Base-by-base conservation (phyloP, 768 basidiomycete species). In the Podaxis sp. region DNA sequence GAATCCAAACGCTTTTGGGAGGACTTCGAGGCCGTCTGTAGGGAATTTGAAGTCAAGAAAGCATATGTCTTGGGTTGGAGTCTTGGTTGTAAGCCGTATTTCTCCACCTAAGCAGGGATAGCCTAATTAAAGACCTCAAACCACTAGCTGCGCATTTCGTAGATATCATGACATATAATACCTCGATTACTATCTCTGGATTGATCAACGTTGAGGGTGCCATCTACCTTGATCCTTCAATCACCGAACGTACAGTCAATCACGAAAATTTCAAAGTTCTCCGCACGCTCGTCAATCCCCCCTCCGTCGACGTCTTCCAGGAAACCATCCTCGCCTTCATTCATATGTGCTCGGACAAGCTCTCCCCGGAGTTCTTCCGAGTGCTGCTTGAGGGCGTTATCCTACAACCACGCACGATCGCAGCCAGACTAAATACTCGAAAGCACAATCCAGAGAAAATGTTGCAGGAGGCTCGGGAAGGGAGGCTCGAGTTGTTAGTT, bases 61-160 rank as follows among this genome's bases (percentile, higher is more conserved):
- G 72, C 77, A 26, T 70, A 73, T 63, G 68, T 75, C 36, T 64
- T 70, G n/a, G 78, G 73, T 61, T 79, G 77, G 76, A 74, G 61
- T 49, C 69, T 65, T 9, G 59, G 55, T 39, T 49, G 49, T 61
- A 53, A 15, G 61, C 39, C 28, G 44, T n/a, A 19, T n/a, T 36
- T 12, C 22, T 38, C 13, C 7, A 39, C 26, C 5, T 26, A 24
- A 13, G 33, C 33, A 33, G 19, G 4, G 8, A 5, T 40, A 17
- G 19, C 19, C n/a, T 19, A 24, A 19, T 11, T 11, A 38, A 19
- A 4, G 54, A 6, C 13, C 33, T 40, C 19, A 51, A 8, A 7
- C 7, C 36, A 55, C 33, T 40, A 55, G 73, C 63, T 22, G 72
- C 71, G 1, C 64, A 65, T 52, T 70, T 73, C 59, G 66, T 71